These are phyloP conservation scores for Wickerhamiella allomyrinae DNA, from an alignment of 805 yeast species.

Conservation along the genomic window DNA sequence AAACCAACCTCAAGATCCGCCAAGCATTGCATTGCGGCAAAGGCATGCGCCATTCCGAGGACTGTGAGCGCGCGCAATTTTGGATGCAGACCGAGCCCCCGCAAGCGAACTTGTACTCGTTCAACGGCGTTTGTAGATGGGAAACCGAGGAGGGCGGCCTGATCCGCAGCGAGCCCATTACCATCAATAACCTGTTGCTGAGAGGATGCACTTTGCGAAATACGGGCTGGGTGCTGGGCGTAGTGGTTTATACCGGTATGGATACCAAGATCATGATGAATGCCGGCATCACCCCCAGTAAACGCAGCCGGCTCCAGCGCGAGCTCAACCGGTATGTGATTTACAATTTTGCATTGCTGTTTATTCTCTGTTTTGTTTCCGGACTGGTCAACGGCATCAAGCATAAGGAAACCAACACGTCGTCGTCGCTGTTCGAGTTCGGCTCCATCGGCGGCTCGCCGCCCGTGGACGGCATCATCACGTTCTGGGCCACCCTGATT, in stretches of 20 bases:
- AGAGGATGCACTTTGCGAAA: constrained; percentile 66
- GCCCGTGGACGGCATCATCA: constrained; percentile 50
- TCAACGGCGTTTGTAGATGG: constrained; percentile 27
- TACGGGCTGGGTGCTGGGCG: constrained; percentile 63
- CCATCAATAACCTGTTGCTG: constrained; percentile 49
- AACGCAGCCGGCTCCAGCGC: constrained; percentile 49
- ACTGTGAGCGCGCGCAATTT: constrained; percentile 30
- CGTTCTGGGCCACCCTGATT: constrained; percentile 62
- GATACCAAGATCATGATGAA: constrained; percentile 72
- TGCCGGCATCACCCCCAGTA: constrained; percentile 68
- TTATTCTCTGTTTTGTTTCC: constrained; percentile 52
- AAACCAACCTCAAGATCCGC: constrained; percentile 57
- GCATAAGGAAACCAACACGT: constrained; percentile 33
- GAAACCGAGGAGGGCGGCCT: constrained; percentile 4
- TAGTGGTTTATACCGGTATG: constrained; percentile 57
- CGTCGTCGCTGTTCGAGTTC: constrained; percentile 36
- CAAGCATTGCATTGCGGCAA: constrained; percentile 45
- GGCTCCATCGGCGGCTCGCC: constrained; percentile 48
- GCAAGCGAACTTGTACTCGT: constrained; percentile 46
- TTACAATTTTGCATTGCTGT: constrained; percentile 48
- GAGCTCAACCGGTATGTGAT: constrained; percentile 56
- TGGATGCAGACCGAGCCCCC: constrained; percentile 63
- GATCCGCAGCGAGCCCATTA: constrained; percentile 36
- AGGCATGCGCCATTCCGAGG: constrained; percentile 32
- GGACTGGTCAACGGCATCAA: constrained; percentile 58